Percentiles rank a stretch among this genome's conserved stretches.
These are phyloP conservation scores for Violaceomyces palustris DNA, from an alignment of 1,284 basidiomycete genomes.

Conservation along the genomic window DNA sequence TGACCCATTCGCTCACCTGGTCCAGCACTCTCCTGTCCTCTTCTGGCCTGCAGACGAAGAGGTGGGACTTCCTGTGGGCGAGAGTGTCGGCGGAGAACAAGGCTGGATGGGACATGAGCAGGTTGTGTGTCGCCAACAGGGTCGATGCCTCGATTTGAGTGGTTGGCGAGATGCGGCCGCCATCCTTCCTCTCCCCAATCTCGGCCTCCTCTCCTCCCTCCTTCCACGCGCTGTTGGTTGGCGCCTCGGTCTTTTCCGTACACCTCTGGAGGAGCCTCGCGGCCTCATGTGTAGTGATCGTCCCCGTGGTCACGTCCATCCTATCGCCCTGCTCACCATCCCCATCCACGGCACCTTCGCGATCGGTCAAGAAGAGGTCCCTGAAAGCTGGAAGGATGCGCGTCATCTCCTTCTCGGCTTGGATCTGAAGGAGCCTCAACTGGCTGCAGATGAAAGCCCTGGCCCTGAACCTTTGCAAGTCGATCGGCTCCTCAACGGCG, in stretches of 20 bases:
- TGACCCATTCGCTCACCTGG: slow-evolving; percentile 61
- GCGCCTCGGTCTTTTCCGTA: too few species aligned
- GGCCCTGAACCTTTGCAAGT: slow-evolving; percentile 15
- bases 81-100: slow-evolving; percentile 64
- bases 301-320: slow-evolving; percentile 17
- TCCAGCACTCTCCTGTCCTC: slow-evolving; percentile 62
- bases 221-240: too few species aligned
- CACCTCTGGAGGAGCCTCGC: too few species aligned
- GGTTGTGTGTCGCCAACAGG: slow-evolving; percentile 67
- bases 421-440: slow-evolving; percentile 12
- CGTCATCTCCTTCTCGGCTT: slow-evolving; percentile 23
- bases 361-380: slow-evolving; percentile 16
- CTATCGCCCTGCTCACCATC: slow-evolving; percentile 1
- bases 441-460: slow-evolving; percentile 22
- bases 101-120: slow-evolving; percentile 64
- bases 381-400: slow-evolving; percentile 20
- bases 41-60: slow-evolving; percentile 67
- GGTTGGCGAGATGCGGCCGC: too few species aligned
- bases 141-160: slow-evolving; percentile 19
- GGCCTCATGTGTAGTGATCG: slow-evolving; percentile 22
- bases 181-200: too few species aligned
- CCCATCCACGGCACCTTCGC: not conserved
- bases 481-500: slow-evolving; percentile 12
- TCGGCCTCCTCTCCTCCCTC: too few species aligned
- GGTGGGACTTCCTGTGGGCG: slow-evolving; percentile 61